Evolutionary conservation across 352 stramenopile genomes (phyloP), one percentile per base, ranked within the genome.

Genomic region (Thraustochytrium striatum): DNA sequence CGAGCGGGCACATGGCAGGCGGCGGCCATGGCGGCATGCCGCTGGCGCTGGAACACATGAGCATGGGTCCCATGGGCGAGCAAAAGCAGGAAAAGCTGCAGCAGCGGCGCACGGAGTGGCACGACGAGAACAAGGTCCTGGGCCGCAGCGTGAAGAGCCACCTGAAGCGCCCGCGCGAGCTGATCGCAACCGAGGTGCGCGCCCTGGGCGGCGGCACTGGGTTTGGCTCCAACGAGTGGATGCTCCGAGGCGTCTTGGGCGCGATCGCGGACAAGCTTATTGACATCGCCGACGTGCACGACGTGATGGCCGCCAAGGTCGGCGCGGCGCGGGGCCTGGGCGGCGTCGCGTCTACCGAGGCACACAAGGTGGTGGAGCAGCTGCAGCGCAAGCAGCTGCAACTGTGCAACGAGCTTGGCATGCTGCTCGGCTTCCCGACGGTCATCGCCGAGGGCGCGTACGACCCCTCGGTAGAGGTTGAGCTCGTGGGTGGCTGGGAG

Each of bases 401-500:
- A 21, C 65, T 75, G 2, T 75, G 65, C 65, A 70, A 75, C 65
- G 65, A 30, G 44, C 65, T 75, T 38, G 65, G 65, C 19, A 30
- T 61, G 65, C 65, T 75, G 9, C 47, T 75, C 5, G 44, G 65
- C 8, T 75, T 55, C 50, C 65, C 65, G 3, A 61, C 65, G 11
- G 65, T 50, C 16, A 1, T 75, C 9, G 65, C 65, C 65, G 65
- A 75, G 36, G 65, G 65, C 65, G 7, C 11, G 16, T 75, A 75
- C 41, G 52, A 75, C 36, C 52, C 65, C 30, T 28, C 44, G 44
- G 25, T 33, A 9, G 65, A 58, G 32, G 65, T 75, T 21, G 65
- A 75, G 65, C 65, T 75, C 41, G 25, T 61, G 33, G 65, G n/a
- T 25, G 65, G 65, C 35, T 75, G 65, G 65, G 65, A 75, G 32